These are phyloP conservation scores for Stephania yunnanensis DNA, from an alignment of 164 flowering plant genomes.

Conservation along the genomic window DNA sequence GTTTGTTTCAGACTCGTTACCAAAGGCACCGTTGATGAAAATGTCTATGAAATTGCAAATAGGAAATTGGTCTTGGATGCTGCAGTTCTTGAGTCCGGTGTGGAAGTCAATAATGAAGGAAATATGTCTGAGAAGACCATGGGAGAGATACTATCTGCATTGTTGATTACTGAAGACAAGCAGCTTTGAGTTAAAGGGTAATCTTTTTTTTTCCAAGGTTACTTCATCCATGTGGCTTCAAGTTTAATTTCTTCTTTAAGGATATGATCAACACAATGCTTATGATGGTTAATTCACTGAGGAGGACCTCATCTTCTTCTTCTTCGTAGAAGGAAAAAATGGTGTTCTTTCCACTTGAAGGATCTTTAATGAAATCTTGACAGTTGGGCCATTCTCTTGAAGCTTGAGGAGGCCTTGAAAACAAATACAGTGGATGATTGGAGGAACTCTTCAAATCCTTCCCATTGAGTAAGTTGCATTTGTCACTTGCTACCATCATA, in stretches of 20 bases:
- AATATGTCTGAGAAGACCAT: constrained; percentile 68
- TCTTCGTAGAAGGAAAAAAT: neutral
- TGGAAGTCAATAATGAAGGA: constrained; percentile 49
- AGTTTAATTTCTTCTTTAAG: neutral
- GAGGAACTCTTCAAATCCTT: neutral
- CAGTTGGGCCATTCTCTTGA: neutral
- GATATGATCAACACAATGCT: neutral
- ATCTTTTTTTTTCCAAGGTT: neutral
- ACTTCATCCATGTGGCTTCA: neutral
- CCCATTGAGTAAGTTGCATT: neutral
- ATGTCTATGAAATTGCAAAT: constrained; percentile 89
- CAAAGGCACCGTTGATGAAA: constrained; percentile 88
- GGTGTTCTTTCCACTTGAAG: neutral
- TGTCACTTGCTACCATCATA: neutral
- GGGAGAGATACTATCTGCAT: constrained; percentile 89
- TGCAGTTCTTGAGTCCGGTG: constrained; percentile 72
- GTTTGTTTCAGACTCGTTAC: constrained; percentile 71
- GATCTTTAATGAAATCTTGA: neutral
- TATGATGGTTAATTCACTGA: neutral
- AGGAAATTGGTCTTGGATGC: constrained; percentile 84
- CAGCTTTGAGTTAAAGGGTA: neutral
- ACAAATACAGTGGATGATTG: neutral
- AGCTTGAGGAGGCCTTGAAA: neutral
- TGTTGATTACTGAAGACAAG: constrained; percentile 22
- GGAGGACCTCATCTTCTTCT: neutral